Base-by-base conservation (phyloP, 106 monocot genomes). In the Alisma plantagoaquatica region DNA sequence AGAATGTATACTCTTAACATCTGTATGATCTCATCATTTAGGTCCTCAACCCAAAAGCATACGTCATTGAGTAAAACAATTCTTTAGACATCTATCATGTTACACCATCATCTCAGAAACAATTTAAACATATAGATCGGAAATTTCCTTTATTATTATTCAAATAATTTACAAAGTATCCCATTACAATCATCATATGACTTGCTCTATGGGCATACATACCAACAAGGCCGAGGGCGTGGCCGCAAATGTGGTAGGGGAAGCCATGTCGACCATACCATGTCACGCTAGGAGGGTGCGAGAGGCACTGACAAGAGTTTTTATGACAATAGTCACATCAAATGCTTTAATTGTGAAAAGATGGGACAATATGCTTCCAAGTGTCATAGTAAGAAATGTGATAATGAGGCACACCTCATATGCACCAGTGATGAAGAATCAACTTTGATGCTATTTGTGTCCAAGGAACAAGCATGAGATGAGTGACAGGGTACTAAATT, bases 311-410 rank as follows among this genome's bases (percentile, higher is more conserved):
- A 20, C 22, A 18, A 20, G 19, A 47, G 60, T 31, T 2, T 11
- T 3, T 29, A 25, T 43, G 61, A 49, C 46, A 61, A 49, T 17
- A 61, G 61, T 11, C 47, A 48, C 46, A 48, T 61, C 2, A 26
- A 31, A 4, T 61, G 61, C 14, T 61, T 47, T 31, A 61, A 61
- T n/a, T 61, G 46, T 48, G 30, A 48, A 4, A 48, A 61, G 31
- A n/a, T n/a, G n/a, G 35, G 35, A 38, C 35, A 38, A 7, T 38
- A 61, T 38, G 5, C n/a, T 38, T 38, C 14, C 35, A 14, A 38
- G 35, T 38, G 35, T 38, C 35, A 38, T 7, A 14, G 9, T 14
- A 38, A 38, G 35, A 38, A 14, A 14, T 14, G 14, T 38, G 35
- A 38, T 14, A 38, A 38, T 7, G 35, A 38, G 35, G 35, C 14